Percentiles rank a stretch among this genome's conserved stretches.
phyloP scores from a whole-genome alignment of 1,284 basidiomycete genomes.

The Papiliotrema terrestris region DNA sequence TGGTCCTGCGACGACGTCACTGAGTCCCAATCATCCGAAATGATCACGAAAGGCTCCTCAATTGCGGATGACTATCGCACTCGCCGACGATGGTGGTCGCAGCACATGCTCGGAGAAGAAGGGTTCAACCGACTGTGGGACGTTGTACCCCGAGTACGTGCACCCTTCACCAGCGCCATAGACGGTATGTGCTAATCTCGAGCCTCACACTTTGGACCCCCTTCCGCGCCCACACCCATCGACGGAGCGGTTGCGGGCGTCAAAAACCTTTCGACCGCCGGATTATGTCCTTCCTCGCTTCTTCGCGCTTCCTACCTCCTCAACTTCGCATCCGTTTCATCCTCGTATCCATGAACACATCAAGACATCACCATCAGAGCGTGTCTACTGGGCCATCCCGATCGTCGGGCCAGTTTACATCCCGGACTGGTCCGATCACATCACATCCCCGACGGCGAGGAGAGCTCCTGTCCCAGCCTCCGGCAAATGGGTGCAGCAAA shows the following conservation, averaged over 20 bases:
- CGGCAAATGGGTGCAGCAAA: neutral
- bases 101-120: neutral
- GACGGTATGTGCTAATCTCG: neutral
- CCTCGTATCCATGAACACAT: slow-evolving; percentile 23
- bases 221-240: neutral
- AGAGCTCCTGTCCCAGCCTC: neutral
- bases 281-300: slow-evolving; percentile 13
- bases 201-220: slow-evolving; percentile 8
- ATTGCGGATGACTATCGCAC: neutral
- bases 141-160: neutral
- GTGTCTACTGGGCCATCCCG: slow-evolving; percentile 41
- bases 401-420: slow-evolving; percentile 36
- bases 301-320: slow-evolving; percentile 3
- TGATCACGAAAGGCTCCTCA: no score
- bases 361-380: slow-evolving; percentile 3
- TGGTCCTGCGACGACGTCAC: no score
- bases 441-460: neutral
- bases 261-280: slow-evolving; percentile 3
- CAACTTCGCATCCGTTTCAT: slow-evolving; percentile 27
- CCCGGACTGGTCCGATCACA: slow-evolving; percentile 11
- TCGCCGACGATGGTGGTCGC: neutral
- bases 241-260: no score
- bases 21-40: no score
- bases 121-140: neutral
- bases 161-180: neutral